These are phyloP conservation scores for Torulaspora globosa DNA, from an alignment of 1,139 yeast species.

Conservation along the genomic window DNA sequence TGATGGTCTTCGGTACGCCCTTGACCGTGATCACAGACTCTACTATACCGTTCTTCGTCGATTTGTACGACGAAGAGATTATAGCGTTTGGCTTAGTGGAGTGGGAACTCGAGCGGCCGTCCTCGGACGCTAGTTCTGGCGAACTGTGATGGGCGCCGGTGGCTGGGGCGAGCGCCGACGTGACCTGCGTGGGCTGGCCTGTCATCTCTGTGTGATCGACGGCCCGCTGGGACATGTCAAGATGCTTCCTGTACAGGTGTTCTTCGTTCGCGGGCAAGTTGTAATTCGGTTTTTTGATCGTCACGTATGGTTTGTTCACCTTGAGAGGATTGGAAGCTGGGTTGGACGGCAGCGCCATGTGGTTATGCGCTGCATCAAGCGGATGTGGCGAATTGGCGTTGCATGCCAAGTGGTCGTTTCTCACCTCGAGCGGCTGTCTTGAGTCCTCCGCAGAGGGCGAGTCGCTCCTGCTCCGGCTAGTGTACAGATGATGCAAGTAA, in stretches of 20 bases:
- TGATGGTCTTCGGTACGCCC: slow-evolving; percentile 84
- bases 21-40: slow-evolving; percentile 81
- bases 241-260: slow-evolving; percentile 15
- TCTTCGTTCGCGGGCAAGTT: slow-evolving; percentile 7
- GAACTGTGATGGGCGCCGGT: background rate
- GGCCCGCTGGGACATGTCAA: slow-evolving; percentile 19
- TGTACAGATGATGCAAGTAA: slow-evolving; percentile 55
- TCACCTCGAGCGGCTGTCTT: background rate
- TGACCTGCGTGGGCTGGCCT: slow-evolving; percentile 22
- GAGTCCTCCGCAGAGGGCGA: background rate
- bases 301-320: slow-evolving; percentile 65
- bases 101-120: background rate
- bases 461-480: slow-evolving; percentile 16
- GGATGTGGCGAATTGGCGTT: background rate
- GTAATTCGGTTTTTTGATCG: slow-evolving; percentile 51
- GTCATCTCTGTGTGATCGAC: slow-evolving; percentile 18
- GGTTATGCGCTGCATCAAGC: background rate
- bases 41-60: slow-evolving; percentile 52
- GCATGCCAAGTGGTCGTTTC: background rate
- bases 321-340: slow-evolving; percentile 78
- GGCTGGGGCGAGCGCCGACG: slow-evolving; percentile 6
- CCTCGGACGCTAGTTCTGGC: background rate
- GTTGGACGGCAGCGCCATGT: slow-evolving; percentile 51
- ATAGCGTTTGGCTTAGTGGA: slow-evolving; percentile 6
- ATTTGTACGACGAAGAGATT: slow-evolving; percentile 27